Percentiles rank a stretch among this genome's conserved stretches.
phyloP scores from a whole-genome alignment of 2,329 filamentous ascomycete genomes.

The Curvularia sp. region DNA sequence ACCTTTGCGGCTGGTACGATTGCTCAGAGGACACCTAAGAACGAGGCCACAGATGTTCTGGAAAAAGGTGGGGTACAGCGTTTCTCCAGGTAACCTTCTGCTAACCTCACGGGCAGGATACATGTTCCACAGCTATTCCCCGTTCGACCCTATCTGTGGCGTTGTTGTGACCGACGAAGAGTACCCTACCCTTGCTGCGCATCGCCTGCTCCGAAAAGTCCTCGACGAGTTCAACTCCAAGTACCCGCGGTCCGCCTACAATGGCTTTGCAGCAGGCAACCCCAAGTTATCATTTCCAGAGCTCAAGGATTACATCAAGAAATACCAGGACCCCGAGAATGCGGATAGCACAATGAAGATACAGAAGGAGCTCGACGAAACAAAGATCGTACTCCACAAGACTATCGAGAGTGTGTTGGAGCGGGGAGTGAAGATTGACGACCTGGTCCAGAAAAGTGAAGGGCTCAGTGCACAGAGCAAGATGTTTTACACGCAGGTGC shows the following conservation, averaged over 20 bases:
- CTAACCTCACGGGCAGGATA: slow-evolving; percentile 58
- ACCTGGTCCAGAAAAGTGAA: slow-evolving; percentile 90
- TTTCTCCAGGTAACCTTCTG: neutral
- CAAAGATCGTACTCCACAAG: slow-evolving; percentile 96
- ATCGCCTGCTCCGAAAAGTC: slow-evolving; percentile 85
- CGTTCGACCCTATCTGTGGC: slow-evolving; percentile 56
- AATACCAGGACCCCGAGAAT: slow-evolving; percentile 86
- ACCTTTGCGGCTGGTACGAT: slow-evolving; percentile 85
- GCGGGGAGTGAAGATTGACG: slow-evolving; percentile 95
- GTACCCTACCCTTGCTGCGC: slow-evolving; percentile 75
- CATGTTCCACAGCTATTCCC: slow-evolving; percentile 61
- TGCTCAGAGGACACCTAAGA: slow-evolving; percentile 82
- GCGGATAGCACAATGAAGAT: slow-evolving; percentile 95
- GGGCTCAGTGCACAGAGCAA: slow-evolving; percentile 90
- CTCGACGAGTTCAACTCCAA: slow-evolving; percentile 84
- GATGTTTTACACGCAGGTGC: slow-evolving; percentile 88
- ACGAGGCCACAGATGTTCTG: slow-evolving; percentile 84
- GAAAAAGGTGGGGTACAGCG: slow-evolving; percentile 64
- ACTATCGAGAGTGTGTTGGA: slow-evolving; percentile 89
- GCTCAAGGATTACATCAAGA: slow-evolving; percentile 77
- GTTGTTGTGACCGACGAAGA: slow-evolving; percentile 58
- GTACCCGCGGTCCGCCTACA: slow-evolving; percentile 74
- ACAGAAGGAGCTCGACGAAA: slow-evolving; percentile 95
- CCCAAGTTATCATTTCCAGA: slow-evolving; percentile 68
- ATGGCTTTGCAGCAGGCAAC: slow-evolving; percentile 52